phyloP scores from a whole-genome alignment of 2,329 filamentous ascomycete genomes.

The Fusarium guadeloupense region DNA sequence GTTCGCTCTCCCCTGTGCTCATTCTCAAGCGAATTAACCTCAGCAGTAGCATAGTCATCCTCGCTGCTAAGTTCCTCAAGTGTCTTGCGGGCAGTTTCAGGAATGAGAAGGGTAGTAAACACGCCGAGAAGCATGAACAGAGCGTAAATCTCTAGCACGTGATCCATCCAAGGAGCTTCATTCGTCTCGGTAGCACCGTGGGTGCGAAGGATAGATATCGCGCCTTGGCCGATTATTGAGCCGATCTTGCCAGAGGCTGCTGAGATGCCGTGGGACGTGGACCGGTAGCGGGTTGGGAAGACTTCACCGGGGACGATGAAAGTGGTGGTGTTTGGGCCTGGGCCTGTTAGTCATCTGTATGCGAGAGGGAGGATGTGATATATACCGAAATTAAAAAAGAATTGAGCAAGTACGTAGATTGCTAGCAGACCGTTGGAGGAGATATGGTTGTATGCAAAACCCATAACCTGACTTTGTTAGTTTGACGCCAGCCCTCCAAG shows the following conservation, averaged over 20 bases:
- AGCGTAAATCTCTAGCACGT: slow-evolving; percentile 78
- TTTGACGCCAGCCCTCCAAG: accelerated
- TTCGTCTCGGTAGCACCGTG: slow-evolving; percentile 52
- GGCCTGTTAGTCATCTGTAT: not conserved
- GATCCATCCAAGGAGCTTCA: slow-evolving; percentile 73
- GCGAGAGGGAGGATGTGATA: too few species aligned
- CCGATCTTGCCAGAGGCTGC: slow-evolving; percentile 65
- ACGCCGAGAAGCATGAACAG: slow-evolving; percentile 80
- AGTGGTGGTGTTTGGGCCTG: slow-evolving; percentile 64
- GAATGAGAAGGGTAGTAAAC: slow-evolving; percentile 74
- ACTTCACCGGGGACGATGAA: slow-evolving; percentile 67
- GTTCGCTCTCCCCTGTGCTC: slow-evolving; percentile 30
- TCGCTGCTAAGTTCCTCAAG: slow-evolving; percentile 68
- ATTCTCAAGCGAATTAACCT: slow-evolving; percentile 7
- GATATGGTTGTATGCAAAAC: slow-evolving; percentile 67
- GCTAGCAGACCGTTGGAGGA: slow-evolving; percentile 62
- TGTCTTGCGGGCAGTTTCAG: slow-evolving; percentile 78
- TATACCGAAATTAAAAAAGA: slow-evolving; percentile 66
- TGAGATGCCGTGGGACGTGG: slow-evolving; percentile 66
- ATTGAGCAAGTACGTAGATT: slow-evolving; percentile 65
- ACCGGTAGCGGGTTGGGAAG: slow-evolving; percentile 66
- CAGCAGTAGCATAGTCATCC: slow-evolving; percentile 44
- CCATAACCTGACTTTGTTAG: slow-evolving; percentile 56
- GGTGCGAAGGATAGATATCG: slow-evolving; percentile 64
- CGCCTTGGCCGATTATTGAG: slow-evolving; percentile 65